Conservation (phyloP, 1,284 basidiomycete genomes). For the Ceratobasidium theobromae region DNA sequence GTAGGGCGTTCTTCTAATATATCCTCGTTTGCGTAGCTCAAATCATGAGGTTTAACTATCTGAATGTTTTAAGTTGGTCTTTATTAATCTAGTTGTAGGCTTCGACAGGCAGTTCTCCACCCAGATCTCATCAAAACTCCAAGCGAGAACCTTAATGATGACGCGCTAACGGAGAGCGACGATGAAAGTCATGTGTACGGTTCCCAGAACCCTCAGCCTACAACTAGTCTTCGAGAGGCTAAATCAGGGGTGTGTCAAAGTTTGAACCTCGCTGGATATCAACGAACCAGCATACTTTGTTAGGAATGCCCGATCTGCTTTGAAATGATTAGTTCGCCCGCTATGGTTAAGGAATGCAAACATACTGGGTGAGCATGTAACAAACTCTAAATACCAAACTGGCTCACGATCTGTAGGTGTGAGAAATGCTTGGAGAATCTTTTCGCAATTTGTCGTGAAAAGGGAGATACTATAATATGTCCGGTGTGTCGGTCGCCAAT, state of each 20-base stretch:
- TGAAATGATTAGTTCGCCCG: slow-evolving; percentile 67
- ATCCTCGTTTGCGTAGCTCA: slow-evolving; percentile 54
- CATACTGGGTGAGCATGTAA: slow-evolving; percentile 65
- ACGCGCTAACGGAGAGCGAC: slow-evolving; percentile 45
- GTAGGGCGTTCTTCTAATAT: neutral
- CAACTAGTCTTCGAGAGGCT: neutral
- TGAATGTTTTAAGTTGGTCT: neutral
- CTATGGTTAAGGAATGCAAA: slow-evolving; percentile 72
- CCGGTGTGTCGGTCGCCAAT: slow-evolving; percentile 69
- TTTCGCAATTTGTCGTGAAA: slow-evolving; percentile 63
- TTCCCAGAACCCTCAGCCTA: slow-evolving; percentile 33
- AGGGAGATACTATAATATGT: slow-evolving; percentile 66
- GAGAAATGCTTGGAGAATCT: slow-evolving; percentile 79
- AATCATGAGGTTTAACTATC: slow-evolving; percentile 73
- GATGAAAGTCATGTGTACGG: slow-evolving; percentile 39
- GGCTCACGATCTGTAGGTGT: slow-evolving; percentile 54
- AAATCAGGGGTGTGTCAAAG: neutral
- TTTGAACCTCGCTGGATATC: slow-evolving; percentile 6
- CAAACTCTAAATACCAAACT: neutral
- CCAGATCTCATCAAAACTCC: slow-evolving; percentile 64
- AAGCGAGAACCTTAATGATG: slow-evolving; percentile 41
- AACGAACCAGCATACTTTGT: slow-evolving; percentile 39
- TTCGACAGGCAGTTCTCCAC: slow-evolving; percentile 85
- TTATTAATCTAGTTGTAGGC: slow-evolving; percentile 46
- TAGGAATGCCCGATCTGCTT: slow-evolving; percentile 82